Conservation (phyloP, 371 early-diverging fungal genomes). For the Mortierella sp. region DNA sequence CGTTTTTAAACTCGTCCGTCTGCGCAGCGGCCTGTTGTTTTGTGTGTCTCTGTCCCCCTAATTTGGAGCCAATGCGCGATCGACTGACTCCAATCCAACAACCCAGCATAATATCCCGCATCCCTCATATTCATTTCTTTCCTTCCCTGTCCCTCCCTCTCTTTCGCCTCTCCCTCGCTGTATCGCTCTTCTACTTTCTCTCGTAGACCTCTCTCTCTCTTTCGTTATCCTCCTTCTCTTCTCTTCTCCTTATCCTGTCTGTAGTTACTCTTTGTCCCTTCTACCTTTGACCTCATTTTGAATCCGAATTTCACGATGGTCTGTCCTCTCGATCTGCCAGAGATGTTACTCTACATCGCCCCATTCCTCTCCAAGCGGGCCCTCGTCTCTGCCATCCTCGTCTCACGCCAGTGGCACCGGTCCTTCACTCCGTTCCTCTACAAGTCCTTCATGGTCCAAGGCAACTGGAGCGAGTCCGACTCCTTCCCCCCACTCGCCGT, state of each 20-base stretch:
- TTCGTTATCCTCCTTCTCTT: background rate
- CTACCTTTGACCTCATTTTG: background rate
- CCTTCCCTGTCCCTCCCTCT: background rate
- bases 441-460: constrained; percentile 1
- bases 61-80: too few relatives aligned
- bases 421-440: constrained; percentile 29
- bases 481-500: constrained; percentile 6
- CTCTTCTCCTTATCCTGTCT: too few relatives aligned
- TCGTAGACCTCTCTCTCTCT: background rate
- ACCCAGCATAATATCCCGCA: too few relatives aligned
- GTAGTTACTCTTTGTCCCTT: too few relatives aligned
- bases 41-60: too few relatives aligned
- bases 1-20: too few relatives aligned
- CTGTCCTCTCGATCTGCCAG: constrained; percentile 24
- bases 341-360: constrained; percentile 27
- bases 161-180: background rate
- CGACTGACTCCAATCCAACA: too few relatives aligned
- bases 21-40: too few relatives aligned
- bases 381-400: constrained; percentile 13
- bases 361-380: constrained; percentile 9
- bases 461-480: constrained; percentile 1
- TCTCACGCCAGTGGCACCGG: constrained; percentile 34
- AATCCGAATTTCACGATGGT: background rate
- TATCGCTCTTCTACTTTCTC: too few relatives aligned
- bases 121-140: too few relatives aligned